Evolutionary conservation across 75 land plant species (phyloP), one percentile per base, ranked within the genome.

Genomic region (Picea sitchensis): DNA sequence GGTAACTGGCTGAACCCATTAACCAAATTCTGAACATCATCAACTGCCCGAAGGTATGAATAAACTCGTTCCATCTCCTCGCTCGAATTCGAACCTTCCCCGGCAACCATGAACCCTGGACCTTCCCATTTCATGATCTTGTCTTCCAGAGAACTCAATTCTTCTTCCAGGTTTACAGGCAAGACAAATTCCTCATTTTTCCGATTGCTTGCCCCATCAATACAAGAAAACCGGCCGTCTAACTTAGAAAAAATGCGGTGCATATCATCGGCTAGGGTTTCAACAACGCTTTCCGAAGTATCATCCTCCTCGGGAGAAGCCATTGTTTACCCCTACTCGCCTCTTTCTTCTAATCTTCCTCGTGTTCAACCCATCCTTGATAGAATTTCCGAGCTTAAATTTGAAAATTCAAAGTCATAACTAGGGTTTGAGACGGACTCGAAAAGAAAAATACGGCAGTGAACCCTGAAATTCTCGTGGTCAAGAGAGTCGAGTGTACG

Each of bases 131-230:
- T 71, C 74, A 44, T 47, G 23, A 71, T 71, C 74, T 23, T 44
- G n/a, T 71, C 74, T 56, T 71, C 74, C 74, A 71, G 18, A 11
- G n/a, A 20, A 21, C 74, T 47, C 36, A 71, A n/a, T 17, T 32
- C 74, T 17, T 71, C 74, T 47, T 71, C 74, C 47, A 71, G 41
- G 12, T 71, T 71, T 47, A 41, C 74, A 38, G 74, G 74, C 23
- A 71, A 9, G 23, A 8, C 18, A 71, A 71, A 71, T 7, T 47
- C 51, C 54, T 71, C 56, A 44, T 9, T 71, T 20, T 71, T 71
- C 74, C 44, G 13, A 38, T 2, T 41, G 44, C 44, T 71, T 7
- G 41, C 44, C 41, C 54, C 3, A 44, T 23, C 36, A 44, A 71
- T 71, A 44, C 74, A 44, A 23, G 74, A n/a, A 44, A 71, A 71